Evolutionary conservation across 495 filamentous ascomycete species (phyloP).

Genomic region (Penicillium robsamsonii): DNA sequence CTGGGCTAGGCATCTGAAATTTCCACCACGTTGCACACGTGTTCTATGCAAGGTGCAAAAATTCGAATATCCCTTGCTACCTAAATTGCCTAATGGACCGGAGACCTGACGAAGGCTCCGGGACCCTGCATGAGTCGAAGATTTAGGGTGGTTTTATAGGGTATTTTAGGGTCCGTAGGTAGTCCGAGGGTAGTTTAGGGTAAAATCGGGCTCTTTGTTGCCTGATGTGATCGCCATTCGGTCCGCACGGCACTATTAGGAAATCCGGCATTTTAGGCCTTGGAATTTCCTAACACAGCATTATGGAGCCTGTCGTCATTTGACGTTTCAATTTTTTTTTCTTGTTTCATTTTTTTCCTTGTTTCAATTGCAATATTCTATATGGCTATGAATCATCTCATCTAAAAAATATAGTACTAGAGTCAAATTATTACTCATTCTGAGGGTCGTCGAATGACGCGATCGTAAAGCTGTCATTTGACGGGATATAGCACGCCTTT

Average conservation of each 20-base stretch:
- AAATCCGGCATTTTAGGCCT: constrained; percentile 19
- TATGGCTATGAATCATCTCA: constrained; percentile 13
- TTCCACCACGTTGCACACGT: constrained; percentile 3
- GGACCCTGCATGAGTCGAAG: constrained; percentile 5
- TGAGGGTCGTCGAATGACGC: constrained; percentile 7
- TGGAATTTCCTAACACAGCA: not conserved
- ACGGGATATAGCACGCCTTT: constrained; percentile 23
- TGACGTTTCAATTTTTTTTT: constrained; percentile 5
- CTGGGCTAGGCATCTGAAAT: not conserved
- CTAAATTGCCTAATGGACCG: not conserved
- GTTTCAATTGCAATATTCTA: not conserved
- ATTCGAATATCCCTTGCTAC: constrained; percentile 1
- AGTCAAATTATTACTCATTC: not conserved
- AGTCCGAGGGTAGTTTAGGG: not conserved
- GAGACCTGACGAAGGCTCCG: constrained; percentile 12
- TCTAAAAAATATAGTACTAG: not conserved
- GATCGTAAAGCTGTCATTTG: constrained; percentile 11
- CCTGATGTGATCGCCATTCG: constrained; percentile 28
- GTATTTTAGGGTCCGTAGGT: not conserved
- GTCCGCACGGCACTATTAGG: constrained; percentile 20
- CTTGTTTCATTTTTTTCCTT: not conserved
- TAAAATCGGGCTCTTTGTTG: constrained; percentile 11
- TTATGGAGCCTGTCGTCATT: constrained; percentile 2
- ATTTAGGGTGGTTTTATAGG: not conserved
- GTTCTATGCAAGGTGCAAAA: constrained; percentile 8